These are phyloP conservation scores for Takakia lepidozioides DNA, from an alignment of 225 moss, liverwort and hornwort genomes.

Conservation along the genomic window DNA sequence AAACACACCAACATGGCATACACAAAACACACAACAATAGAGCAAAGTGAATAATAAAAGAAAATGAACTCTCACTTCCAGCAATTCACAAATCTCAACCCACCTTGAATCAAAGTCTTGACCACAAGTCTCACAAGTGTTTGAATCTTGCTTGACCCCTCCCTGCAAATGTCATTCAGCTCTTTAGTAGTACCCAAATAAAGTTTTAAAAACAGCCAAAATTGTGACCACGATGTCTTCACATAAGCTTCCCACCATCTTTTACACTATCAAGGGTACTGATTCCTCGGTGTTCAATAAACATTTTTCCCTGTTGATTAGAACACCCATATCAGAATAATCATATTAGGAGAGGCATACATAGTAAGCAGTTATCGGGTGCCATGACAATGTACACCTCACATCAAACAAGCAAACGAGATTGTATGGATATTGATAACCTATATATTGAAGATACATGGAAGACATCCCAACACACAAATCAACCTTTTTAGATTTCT, in stretches of 20 bases:
- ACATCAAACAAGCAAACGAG: background rate
- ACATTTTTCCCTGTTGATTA: no score
- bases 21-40: background rate
- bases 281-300: no score
- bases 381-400: background rate
- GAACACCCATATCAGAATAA: no score
- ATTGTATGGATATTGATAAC: background rate
- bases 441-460: background rate
- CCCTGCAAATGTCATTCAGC: slow-evolving; percentile 33
- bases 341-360: no score
- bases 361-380: no score
- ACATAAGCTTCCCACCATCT: no score
- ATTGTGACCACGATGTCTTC: background rate
- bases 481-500: background rate
- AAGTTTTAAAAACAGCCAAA: background rate
- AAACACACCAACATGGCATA: background rate
- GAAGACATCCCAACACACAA: background rate
- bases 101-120: slow-evolving; percentile 88
- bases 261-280: no score
- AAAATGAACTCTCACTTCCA: no score
- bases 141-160: slow-evolving; percentile 39
- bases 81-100: slow-evolving; percentile 4
- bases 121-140: slow-evolving; percentile 82
- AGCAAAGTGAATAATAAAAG: background rate
- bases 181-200: background rate